phyloP scores from a whole-genome alignment of 352 stramenopile genomes.

The Pythium apleroticum region DNA sequence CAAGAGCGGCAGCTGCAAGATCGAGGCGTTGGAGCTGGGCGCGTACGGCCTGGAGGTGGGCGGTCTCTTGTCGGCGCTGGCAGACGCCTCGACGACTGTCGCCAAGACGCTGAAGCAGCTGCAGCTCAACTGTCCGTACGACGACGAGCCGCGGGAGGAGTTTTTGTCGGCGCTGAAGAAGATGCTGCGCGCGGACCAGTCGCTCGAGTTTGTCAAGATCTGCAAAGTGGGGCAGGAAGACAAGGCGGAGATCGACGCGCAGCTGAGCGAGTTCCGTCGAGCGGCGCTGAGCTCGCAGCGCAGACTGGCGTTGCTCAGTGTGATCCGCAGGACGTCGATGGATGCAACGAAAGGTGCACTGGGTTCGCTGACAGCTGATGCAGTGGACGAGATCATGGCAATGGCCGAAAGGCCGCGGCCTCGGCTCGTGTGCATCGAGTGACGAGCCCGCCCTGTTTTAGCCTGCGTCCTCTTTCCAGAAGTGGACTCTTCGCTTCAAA shows the following conservation, averaged over 20 bases:
- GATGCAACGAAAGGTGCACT: no score
- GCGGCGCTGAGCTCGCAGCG: not conserved
- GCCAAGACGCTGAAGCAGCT: not conserved
- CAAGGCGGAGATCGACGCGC: not conserved
- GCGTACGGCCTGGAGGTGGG: not conserved
- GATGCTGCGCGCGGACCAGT: not conserved
- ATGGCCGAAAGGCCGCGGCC: not conserved
- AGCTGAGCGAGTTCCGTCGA: not conserved
- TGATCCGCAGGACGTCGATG: not conserved
- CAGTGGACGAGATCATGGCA: not conserved
- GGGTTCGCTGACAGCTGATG: not conserved
- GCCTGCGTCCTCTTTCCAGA: no score
- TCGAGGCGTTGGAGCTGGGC: not conserved
- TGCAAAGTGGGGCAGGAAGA: not conserved
- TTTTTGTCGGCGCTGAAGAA: not conserved
- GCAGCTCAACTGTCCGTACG: not conserved
- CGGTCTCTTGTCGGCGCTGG: not conserved
- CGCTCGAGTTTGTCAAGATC: not conserved
- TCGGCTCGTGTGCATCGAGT: not conserved
- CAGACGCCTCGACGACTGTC: not conserved
- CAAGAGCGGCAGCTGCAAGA: not conserved
- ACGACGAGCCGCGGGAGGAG: not conserved
- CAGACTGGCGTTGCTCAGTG: not conserved
- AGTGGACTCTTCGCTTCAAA: no score
- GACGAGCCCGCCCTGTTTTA: no score